Conservation (phyloP, 108 stramenopile species). For the Nitzschia palea region DNA sequence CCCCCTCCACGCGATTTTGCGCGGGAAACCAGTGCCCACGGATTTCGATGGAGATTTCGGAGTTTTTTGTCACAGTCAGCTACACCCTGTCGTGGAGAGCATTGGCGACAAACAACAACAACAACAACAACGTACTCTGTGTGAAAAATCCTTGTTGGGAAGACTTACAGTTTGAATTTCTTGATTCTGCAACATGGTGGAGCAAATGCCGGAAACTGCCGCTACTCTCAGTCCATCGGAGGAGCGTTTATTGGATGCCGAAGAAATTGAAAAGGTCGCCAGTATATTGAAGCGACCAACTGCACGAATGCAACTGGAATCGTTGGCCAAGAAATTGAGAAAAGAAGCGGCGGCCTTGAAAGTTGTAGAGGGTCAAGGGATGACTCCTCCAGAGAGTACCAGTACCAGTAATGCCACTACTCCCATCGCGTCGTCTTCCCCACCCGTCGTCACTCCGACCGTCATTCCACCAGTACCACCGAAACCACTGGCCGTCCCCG, state of each 20-base stretch:
- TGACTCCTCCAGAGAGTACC: neutral
- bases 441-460: neutral
- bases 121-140: neutral
- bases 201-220: neutral
- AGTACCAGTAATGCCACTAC: constrained; percentile 1
- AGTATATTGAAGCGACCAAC: constrained; percentile 52
- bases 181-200: neutral
- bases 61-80: too few species aligned
- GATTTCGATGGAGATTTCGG: too few species aligned
- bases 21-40: too few species aligned
- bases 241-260: constrained; percentile 75
- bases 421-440: neutral
- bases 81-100: too few species aligned
- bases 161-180: too few species aligned
- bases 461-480: neutral
- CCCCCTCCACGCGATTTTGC: too few species aligned
- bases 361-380: constrained; percentile 44
- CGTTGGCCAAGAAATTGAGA: constrained; percentile 64
- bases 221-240: constrained; percentile 43
- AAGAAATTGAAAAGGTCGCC: constrained; percentile 65
- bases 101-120: neutral
- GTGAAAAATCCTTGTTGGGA: too few species aligned
- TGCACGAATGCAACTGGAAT: constrained; percentile 66
- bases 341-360: constrained; percentile 69
- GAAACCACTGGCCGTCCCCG: neutral